Evolutionary conservation across 306 rosid species (phyloP), one percentile per base, ranked within the genome.

Genomic region (Crotalaria pallida): DNA sequence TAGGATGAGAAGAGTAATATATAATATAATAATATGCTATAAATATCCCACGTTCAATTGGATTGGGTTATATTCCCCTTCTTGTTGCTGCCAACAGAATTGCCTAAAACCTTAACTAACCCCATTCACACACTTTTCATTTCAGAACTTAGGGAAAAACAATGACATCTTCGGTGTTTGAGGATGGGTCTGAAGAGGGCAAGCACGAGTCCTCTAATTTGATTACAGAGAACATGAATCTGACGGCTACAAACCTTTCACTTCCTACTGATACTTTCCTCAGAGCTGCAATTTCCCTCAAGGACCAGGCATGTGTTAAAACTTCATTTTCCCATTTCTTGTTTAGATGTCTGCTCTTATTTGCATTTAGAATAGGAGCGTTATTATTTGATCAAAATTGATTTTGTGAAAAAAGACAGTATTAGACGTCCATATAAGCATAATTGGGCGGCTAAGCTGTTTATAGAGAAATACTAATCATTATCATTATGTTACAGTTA

Each of bases 221-320:
- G 80, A 52, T 58, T 50, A 15, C 10, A 0, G 70, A 56, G 11
- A 74, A 10, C 33, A 47, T 78, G 27, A 70, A 80, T 81, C 88
- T 67, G 3, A 61, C 81, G 49, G 61, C 71, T 26, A 26, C 50
- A 0, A 77, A 63, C 24, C 61, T 81, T 57, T 63, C 84, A 16
- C 75, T 89, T 47, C 79, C 90, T 2, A 27, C 1, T 26, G 82
- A 88, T 40, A 67, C 81, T 7, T 74, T 89, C 49, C 83, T 86
- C 18, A 71, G 65, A 26, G 92, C 89, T 0, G 98, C 96, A 1
- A 50, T 83, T 48, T 80, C 96, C 47, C 91, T 92, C 52, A 89
- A 92, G 77, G 90, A 89, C 23, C 86, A 86, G 89, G 97, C 84
- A 59, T 9, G 70, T 58, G 7, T 40, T 29, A 6, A 12, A 6